Conservation (phyloP, 2,329 filamentous ascomycete species). For the Ceratocystiopsis sp. region DNA sequence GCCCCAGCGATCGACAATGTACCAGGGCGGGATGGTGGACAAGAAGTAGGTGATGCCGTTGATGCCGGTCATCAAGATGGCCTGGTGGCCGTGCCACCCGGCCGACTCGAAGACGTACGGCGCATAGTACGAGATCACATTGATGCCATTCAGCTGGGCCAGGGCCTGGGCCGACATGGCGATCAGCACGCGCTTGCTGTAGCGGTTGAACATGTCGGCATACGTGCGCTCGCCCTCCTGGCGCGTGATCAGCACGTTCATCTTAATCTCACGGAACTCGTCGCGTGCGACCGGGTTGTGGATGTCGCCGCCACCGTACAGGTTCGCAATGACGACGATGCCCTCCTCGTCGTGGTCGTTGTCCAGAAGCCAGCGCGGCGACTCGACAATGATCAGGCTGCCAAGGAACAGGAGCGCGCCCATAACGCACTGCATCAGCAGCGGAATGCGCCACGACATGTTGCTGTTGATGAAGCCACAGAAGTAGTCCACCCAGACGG, state of each 20-base stretch:
- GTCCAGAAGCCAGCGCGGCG: conserved; percentile 89
- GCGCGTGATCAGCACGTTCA: conserved; percentile 82
- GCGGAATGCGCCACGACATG: conserved; percentile 76
- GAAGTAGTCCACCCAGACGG: conserved; percentile 97
- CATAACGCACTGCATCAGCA: conserved; percentile 91
- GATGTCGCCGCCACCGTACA: conserved; percentile 91
- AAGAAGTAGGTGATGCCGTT: conserved; percentile 77
- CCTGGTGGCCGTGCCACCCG: conserved; percentile 81
- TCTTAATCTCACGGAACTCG: conserved; percentile 97
- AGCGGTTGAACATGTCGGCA: conserved; percentile 83
- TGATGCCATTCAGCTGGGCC: conserved; percentile 95
- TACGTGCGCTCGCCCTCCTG: conserved; percentile 93
- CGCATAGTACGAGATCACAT: conserved; percentile 98
- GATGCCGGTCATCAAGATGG: conserved; percentile 92
- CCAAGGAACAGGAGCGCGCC: conserved; percentile 69
- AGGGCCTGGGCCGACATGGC: conserved; percentile 96
- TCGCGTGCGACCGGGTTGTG: conserved; percentile 84
- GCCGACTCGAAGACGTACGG: conserved; percentile 92
- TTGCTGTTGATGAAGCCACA: conserved; percentile 78
- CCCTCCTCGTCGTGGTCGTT: conserved; percentile 97
- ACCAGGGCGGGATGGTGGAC: conserved; percentile 93
- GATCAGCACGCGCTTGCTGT: conserved; percentile 84
- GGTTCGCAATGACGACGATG: conserved; percentile 92
- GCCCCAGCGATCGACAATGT: conserved; percentile 84
- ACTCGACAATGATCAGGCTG: conserved; percentile 89